Percentiles rank a stretch among this genome's conserved stretches.
Conservation (phyloP, 257 asterid species). For the Przewalskia tangutica region DNA sequence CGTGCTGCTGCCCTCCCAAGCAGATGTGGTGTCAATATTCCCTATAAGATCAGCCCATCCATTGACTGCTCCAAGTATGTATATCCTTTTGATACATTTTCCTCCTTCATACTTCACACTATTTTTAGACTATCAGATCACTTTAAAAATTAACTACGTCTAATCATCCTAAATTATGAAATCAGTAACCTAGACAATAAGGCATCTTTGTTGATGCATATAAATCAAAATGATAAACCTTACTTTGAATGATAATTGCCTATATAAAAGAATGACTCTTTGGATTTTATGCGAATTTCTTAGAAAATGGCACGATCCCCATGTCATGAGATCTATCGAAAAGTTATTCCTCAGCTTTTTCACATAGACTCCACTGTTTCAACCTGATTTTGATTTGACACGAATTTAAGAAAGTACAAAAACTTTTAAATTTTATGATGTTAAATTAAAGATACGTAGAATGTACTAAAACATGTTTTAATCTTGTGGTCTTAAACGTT, state of each 20-base stretch:
- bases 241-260: too few species aligned
- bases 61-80: conserved; percentile 38
- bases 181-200: neutral
- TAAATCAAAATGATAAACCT: neutral
- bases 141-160: neutral
- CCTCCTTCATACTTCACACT: neutral
- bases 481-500: too few species aligned
- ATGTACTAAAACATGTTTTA: too few species aligned
- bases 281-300: too few species aligned
- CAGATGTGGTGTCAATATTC: conserved; percentile 36
- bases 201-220: neutral
- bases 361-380: too few species aligned
- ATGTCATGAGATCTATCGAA: neutral
- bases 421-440: too few species aligned
- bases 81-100: neutral
- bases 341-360: neutral
- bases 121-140: neutral
- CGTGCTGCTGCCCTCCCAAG: conserved; percentile 38
- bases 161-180: neutral
- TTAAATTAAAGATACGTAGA: too few species aligned
- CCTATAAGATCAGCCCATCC: conserved; percentile 43
- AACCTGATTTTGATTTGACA: too few species aligned
- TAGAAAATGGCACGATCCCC: neutral
- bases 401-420: too few species aligned
- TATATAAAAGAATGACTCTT: too few species aligned